Evolutionary conservation across 2,329 filamentous ascomycete genomes (phyloP).

Genomic region (Fusarium cyanostomum): DNA sequence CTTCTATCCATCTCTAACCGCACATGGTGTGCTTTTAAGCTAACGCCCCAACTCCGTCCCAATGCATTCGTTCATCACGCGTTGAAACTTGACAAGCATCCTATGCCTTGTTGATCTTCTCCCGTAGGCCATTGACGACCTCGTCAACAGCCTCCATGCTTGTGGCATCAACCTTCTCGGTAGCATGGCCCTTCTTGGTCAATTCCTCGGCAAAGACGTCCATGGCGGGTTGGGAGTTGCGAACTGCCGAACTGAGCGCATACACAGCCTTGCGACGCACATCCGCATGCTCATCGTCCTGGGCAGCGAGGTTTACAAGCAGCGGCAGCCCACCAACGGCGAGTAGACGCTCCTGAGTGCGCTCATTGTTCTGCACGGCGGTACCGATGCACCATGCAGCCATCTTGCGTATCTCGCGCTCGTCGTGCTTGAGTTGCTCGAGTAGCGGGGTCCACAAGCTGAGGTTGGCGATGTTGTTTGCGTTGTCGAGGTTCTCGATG

Average conservation of each 20-base stretch:
- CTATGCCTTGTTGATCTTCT: constrained; percentile 54
- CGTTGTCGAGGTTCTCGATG: constrained; percentile 93
- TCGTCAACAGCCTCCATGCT: constrained; percentile 89
- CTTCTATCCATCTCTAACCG: constrained; percentile 12
- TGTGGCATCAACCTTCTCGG: constrained; percentile 75
- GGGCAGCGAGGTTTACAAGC: constrained; percentile 72
- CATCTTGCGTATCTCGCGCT: constrained; percentile 79
- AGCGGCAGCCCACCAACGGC: constrained; percentile 73
- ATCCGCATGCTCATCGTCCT: constrained; percentile 65
- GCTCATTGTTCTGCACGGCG: constrained; percentile 94
- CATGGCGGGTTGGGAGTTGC: constrained; percentile 90
- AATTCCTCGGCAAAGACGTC: constrained; percentile 73
- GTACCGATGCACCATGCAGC: constrained; percentile 96
- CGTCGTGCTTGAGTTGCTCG: constrained; percentile 71
- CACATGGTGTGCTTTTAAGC: constrained; percentile 6
- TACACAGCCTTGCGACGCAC: constrained; percentile 89
- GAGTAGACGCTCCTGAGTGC: constrained; percentile 77
- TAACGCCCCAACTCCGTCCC: constrained; percentile 50
- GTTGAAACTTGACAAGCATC: constrained; percentile 3
- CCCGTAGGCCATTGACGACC: constrained; percentile 74
- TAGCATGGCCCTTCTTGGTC: constrained; percentile 63
- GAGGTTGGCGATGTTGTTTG: constrained; percentile 87
- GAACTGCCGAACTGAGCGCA: constrained; percentile 83
- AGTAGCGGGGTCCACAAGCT: constrained; percentile 86
- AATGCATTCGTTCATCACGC: constrained; percentile 43